Conservation (phyloP, 352 stramenopile species). For the Phytophthora nicotianae region DNA sequence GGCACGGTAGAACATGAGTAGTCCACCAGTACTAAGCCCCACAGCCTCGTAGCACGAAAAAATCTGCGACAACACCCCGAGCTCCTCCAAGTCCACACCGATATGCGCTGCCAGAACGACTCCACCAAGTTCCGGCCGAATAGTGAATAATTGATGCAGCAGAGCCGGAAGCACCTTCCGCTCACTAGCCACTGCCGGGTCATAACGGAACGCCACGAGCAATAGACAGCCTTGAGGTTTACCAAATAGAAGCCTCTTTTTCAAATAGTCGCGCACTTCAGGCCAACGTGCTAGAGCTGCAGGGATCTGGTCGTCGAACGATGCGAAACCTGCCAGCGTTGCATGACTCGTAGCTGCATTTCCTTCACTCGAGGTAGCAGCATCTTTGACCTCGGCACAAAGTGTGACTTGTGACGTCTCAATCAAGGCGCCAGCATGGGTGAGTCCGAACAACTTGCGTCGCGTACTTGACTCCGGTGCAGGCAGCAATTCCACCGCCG, state of each 20-base stretch:
- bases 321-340: constrained; percentile 58
- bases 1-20: constrained; percentile 68
- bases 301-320: constrained; percentile 66
- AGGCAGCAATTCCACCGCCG: constrained; percentile 46
- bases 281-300: constrained; percentile 48
- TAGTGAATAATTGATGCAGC: constrained; percentile 48
- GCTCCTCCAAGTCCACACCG: constrained; percentile 55
- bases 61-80: constrained; percentile 63
- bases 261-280: constrained; percentile 72
- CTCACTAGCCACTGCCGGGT: constrained; percentile 30
- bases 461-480: constrained; percentile 46
- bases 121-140: constrained; percentile 44
- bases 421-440: constrained; percentile 62
- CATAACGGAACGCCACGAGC: constrained; percentile 55
- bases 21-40: constrained; percentile 43
- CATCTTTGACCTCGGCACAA: constrained; percentile 32
- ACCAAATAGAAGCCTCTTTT: constrained; percentile 60
- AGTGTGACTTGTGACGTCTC: constrained; percentile 64
- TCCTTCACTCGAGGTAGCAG: constrained; percentile 1
- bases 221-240: constrained; percentile 55
- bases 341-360: neutral
- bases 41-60: constrained; percentile 64
- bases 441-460: constrained; percentile 64
- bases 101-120: constrained; percentile 58
- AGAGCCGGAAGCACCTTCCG: constrained; percentile 32